A percentile compares a stretch with the other conserved stretches of the same genome.
Conservation (phyloP, 352 stramenopile genomes). For the Phytophthora citricola region DNA sequence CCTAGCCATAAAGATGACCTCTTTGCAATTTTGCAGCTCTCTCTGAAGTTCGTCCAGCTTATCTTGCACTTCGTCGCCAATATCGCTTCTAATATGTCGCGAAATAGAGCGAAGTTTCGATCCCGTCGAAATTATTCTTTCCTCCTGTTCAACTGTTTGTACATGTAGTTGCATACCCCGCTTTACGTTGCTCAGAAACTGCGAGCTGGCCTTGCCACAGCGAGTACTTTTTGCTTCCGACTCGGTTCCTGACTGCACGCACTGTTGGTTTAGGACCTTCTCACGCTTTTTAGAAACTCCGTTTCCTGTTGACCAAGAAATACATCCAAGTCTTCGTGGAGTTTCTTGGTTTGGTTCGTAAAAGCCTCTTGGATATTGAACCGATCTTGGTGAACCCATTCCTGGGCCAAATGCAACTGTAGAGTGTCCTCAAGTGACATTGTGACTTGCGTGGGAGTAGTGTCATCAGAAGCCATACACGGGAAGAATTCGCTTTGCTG, state of each 20-base stretch:
- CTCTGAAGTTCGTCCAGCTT: slow-evolving; percentile 38
- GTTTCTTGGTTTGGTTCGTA: slow-evolving; percentile 62
- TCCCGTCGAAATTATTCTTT: background rate
- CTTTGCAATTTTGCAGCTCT: slow-evolving; percentile 25
- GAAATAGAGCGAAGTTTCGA: slow-evolving; percentile 6
- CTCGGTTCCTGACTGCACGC: background rate
- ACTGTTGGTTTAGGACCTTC: slow-evolving; percentile 35
- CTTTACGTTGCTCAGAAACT: slow-evolving; percentile 36
- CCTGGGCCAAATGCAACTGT: slow-evolving; percentile 35
- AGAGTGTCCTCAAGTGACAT: slow-evolving; percentile 29
- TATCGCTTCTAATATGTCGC: slow-evolving; percentile 17
- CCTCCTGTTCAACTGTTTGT: slow-evolving; percentile 19
- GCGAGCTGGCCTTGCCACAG: slow-evolving; percentile 2
- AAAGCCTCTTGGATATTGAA: slow-evolving; percentile 80
- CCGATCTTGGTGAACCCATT: slow-evolving; percentile 69
- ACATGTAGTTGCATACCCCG: slow-evolving; percentile 23
- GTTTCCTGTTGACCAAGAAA: slow-evolving; percentile 56
- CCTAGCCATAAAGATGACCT: slow-evolving; percentile 25
- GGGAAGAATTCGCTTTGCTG: slow-evolving; percentile 13
- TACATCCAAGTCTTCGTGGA: slow-evolving; percentile 52
- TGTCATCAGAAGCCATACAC: background rate
- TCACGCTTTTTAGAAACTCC: slow-evolving; percentile 44
- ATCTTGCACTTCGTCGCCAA: slow-evolving; percentile 24
- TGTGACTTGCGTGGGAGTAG: background rate
- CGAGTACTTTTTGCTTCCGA: background rate